Evolutionary conservation across 2,329 filamentous ascomycete genomes (phyloP).

Genomic region (Talaromyces sp.): DNA sequence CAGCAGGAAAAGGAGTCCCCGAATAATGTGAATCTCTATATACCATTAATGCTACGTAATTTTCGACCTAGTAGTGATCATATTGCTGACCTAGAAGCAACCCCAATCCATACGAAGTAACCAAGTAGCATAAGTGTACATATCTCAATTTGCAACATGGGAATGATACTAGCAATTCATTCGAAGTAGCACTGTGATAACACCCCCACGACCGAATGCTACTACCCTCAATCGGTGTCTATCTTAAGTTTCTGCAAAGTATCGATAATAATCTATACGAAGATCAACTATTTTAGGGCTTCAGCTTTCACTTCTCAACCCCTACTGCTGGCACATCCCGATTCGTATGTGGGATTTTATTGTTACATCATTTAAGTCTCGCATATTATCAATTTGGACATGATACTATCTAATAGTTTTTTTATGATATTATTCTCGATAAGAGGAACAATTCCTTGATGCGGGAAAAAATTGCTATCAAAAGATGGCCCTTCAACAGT

Average conservation of each 20-base stretch:
- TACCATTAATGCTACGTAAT: too few species aligned
- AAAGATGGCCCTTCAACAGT: background rate
- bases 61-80: background rate
- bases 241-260: background rate
- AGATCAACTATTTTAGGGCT: background rate
- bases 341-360: background rate
- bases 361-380: background rate
- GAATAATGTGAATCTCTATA: background rate
- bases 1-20: too few species aligned
- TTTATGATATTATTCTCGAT: background rate
- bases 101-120: background rate
- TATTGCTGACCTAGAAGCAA: background rate
- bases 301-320: background rate
- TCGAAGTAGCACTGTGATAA: background rate
- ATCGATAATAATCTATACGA: background rate
- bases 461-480: too few species aligned
- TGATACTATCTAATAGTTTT: background rate
- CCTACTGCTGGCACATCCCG: background rate
- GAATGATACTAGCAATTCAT: background rate
- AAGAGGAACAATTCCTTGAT: background rate
- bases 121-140: too few species aligned
- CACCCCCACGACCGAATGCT: background rate
- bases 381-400: background rate
- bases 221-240: background rate
- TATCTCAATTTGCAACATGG: too few species aligned